Percentiles rank a stretch among this genome's conserved stretches.
Evolutionary conservation across 2,329 filamentous ascomycete genomes (phyloP).

Genomic region (Cercospora berteroae): DNA sequence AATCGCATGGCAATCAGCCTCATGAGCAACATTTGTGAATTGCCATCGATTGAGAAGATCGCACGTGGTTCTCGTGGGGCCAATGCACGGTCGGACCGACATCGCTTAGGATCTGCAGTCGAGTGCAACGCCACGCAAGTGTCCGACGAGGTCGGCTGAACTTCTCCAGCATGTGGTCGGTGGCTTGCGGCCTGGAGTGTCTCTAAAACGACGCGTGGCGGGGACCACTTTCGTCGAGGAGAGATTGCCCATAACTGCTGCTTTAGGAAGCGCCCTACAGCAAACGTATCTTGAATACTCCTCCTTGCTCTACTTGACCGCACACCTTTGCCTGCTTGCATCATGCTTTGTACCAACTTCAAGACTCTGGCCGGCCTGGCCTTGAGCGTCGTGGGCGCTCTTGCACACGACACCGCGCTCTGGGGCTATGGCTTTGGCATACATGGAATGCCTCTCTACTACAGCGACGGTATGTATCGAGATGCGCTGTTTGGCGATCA

Average conservation of each 20-base stretch:
- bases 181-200: background rate
- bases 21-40: background rate
- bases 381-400: background rate
- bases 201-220: background rate
- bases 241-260: background rate
- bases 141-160: background rate
- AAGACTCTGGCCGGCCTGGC: constrained; percentile 5
- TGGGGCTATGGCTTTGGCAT: constrained; percentile 25
- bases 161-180: background rate
- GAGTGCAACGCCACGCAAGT: background rate
- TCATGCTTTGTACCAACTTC: background rate
- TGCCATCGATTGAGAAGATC: background rate
- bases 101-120: background rate
- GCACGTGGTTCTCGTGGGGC: background rate
- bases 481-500: background rate
- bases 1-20: background rate
- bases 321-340: background rate
- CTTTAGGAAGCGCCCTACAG: background rate
- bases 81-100: background rate
- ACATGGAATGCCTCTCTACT: constrained; percentile 24
- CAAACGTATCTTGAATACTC: background rate
- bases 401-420: constrained; percentile 5
- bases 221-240: background rate
- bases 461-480: constrained; percentile 18
- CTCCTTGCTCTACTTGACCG: background rate